Evolutionary conservation across 306 rosid genomes (phyloP).

Genomic region (Hippophae gyantsensis): DNA sequence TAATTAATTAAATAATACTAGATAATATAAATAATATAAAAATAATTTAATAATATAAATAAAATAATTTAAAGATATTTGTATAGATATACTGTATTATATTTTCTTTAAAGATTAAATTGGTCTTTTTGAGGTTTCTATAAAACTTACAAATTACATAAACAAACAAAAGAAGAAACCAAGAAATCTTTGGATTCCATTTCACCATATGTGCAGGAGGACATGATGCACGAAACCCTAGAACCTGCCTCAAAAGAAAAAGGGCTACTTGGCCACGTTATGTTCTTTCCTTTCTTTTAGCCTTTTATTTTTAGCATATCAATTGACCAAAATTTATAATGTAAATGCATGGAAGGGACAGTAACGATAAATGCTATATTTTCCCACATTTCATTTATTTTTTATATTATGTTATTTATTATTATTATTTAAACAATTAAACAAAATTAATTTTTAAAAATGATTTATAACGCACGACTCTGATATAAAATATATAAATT

Average conservation of each 20-base stretch:
- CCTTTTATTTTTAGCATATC: constrained; percentile 15
- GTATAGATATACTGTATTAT: too few relatives aligned
- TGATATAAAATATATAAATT: too few relatives aligned
- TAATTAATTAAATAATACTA: too few relatives aligned
- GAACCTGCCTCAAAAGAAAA: constrained; percentile 22
- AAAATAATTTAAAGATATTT: too few relatives aligned
- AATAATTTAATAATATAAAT: too few relatives aligned
- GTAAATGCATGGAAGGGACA: background rate
- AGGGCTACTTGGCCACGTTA: constrained; percentile 17
- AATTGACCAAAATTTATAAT: constrained; percentile 16
- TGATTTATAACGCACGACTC: too few relatives aligned
- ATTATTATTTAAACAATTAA: too few relatives aligned
- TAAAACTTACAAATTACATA: background rate
- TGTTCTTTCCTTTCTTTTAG: constrained; percentile 7
- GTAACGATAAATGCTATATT: background rate
- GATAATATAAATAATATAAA: too few relatives aligned
- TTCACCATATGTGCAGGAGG: background rate
- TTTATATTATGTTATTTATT: too few relatives aligned
- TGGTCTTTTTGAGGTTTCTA: background rate
- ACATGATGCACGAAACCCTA: constrained; percentile 33
- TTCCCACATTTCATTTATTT: too few relatives aligned
- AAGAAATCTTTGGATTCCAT: constrained; percentile 33
- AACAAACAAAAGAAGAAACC: background rate
- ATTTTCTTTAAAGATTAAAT: too few relatives aligned
- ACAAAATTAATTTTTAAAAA: too few relatives aligned